Percentiles rank a stretch among this genome's conserved stretches.
Evolutionary conservation across 2,329 filamentous ascomycete species (phyloP).

Genomic region (Ceratocystis variospora): DNA sequence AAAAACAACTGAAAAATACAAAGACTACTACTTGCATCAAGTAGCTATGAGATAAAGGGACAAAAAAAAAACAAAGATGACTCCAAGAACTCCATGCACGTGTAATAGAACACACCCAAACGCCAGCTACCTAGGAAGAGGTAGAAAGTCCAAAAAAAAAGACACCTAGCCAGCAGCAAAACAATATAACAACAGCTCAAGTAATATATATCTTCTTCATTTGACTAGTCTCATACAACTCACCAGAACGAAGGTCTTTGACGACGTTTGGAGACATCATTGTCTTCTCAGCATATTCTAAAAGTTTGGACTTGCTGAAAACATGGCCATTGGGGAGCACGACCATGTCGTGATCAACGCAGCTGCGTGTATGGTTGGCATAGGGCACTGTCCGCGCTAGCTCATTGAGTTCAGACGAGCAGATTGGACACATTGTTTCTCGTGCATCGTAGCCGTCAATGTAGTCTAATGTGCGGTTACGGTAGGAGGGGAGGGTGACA

Average conservation of each 20-base stretch:
- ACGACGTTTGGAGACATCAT: conserved; percentile 53
- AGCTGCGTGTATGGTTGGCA: conserved; percentile 86
- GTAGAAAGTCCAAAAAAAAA: background rate
- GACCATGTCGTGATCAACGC: conserved; percentile 75
- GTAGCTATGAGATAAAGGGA: background rate
- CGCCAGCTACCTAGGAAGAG: background rate
- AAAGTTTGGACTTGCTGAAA: conserved; percentile 62
- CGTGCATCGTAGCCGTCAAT: conserved; percentile 17
- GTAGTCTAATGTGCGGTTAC: background rate
- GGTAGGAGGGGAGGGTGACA: conserved; percentile 12
- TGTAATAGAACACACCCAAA: background rate
- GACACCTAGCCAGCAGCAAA: background rate
- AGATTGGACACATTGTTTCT: conserved; percentile 69
- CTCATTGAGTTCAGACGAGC: conserved; percentile 86
- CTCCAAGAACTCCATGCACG: background rate
- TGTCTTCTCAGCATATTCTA: conserved; percentile 66
- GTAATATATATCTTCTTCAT: conserved; percentile 88
- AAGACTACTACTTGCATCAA: background rate
- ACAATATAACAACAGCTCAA: conserved; percentile 27
- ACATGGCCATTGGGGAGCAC: conserved; percentile 78
- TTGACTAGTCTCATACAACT: conserved; percentile 46
- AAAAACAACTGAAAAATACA: background rate
- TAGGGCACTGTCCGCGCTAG: conserved; percentile 82
- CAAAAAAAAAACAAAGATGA: background rate
- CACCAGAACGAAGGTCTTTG: conserved; percentile 65